A percentile compares a stretch with the other conserved stretches of the same genome.
Conservation (phyloP, 371 early-diverging fungal species). For the Mucor plumbeus region DNA sequence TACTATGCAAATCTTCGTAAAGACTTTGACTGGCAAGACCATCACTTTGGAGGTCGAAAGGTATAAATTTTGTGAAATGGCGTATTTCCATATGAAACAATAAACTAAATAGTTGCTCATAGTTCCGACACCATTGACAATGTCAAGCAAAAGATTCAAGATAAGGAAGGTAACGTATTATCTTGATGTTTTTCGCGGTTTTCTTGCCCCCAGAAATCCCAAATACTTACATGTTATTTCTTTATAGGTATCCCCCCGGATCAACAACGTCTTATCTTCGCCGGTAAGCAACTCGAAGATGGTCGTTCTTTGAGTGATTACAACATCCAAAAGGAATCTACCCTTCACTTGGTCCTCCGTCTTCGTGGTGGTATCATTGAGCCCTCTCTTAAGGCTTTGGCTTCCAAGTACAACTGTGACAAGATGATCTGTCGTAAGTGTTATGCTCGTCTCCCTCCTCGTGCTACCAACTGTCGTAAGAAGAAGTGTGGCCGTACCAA, state of each 20-base stretch:
- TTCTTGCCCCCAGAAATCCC: background rate
- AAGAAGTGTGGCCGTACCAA: constrained; percentile 98
- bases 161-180: constrained; percentile 80
- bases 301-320: constrained; percentile 86
- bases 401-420: constrained; percentile 98
- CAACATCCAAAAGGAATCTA: constrained; percentile 94
- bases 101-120: background rate
- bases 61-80: constrained; percentile 38
- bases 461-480: constrained; percentile 99
- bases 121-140: constrained; percentile 64
- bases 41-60: constrained; percentile 97
- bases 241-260: constrained; percentile 94
- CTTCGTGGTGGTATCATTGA: constrained; percentile 97
- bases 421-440: constrained; percentile 99
- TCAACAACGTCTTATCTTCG: constrained; percentile 99
- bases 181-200: background rate
- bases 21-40: constrained; percentile 86
- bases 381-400: constrained; percentile 93
- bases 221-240: background rate
- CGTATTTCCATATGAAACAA: background rate
- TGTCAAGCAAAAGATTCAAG: constrained; percentile 97
- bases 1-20: constrained; percentile 80
- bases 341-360: constrained; percentile 96
- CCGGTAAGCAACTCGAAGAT: constrained; percentile 99
- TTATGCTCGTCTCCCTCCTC: constrained; percentile 98